Evolutionary conservation across 177 flowering plant genomes (phyloP), one percentile per base, ranked within the genome.

Genomic region (Telopea speciosissima): DNA sequence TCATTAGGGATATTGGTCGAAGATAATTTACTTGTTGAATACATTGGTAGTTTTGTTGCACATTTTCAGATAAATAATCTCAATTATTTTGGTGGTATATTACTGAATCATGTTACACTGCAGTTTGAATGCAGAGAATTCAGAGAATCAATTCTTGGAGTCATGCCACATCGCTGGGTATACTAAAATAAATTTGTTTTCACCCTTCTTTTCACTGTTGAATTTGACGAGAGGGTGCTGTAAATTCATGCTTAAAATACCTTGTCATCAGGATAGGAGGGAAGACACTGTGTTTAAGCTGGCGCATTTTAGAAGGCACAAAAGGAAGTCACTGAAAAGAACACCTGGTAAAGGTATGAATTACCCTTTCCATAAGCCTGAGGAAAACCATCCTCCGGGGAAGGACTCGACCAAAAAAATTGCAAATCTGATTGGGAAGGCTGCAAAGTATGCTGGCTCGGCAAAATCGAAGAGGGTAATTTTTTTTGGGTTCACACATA

Each of bases 121-220:
- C 79, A 93, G 99, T 87, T 87, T 81, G 99, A 93, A 77, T 96
- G 99, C 82, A 86, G 97, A 85, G 95, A 93, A 71, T 91, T 90
- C 70, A 88, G 99, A 79, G 99, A 96, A 83, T 96, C 99, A 61
- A 81, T 96, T 66, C 97, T 95, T 78, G 97, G 95, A 74, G 89
- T 90, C 33, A 83, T 96, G 98, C 99, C 99, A 17, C 99, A 96
- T 86, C 89, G 83, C 70, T 95, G 98, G 98, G 99, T 95, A 78
- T 83, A 59, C n/a, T 67, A 60, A 56, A 40, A 23, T 60, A 2
- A 2, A 21, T 8, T 17, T 54, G 28, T 65, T 26, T 31, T 62
- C 54, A 23, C 58, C 24, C 24, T 65, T 31, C 21, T 1, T 52
- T 24, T 33, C 31, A 52, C 58, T 52, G 28, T 17, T 63, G 14